Base-by-base conservation (phyloP, 2,329 filamentous ascomycete genomes). In the Cladorrhinum sp. region DNA sequence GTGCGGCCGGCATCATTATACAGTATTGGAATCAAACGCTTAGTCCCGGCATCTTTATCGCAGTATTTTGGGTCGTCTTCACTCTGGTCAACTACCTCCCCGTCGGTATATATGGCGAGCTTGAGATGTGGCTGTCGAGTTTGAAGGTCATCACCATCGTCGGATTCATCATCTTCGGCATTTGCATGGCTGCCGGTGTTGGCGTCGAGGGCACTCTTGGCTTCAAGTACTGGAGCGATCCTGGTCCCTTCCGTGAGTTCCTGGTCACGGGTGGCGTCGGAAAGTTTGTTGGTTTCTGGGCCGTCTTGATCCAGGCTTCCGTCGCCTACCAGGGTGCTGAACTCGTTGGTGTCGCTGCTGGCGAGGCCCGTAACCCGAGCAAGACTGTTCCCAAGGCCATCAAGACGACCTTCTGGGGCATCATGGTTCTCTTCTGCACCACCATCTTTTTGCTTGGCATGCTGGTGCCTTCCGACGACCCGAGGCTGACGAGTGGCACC, bases 61-160 rank as follows among this genome's bases (percentile, higher is more conserved):
- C 81, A 41, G 77, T 92, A 58, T 92, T 92, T 75, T 91, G 88
- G 83, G 80, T 86, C 29, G 71, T 89, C 32, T 88, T 93, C 69
- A 88, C 86, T 0, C 77, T 78, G 1, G 71, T 88, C 69, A 92
- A 93, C 74, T 85, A 90, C 70, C 72, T 92, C 36, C 88, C 89
- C 1, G 85, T 93, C 50, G 82, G 83, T 55, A 85, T 85, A 65
- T 93, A 91, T 66, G 90, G 89, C 41, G 88, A 93, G 70, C 78
- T 91, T 25, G 91, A 93, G 72, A 91, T 92, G 75, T 92, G 87
- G 83, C 86, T 93, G 67, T 86, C 88, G 5, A 84, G 80, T 60
- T 85, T 93, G 78, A 93, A 93, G 74, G 88, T 93, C 59, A 68
- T 92, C 54, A 90, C 89, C 25, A 84, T 92, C 41, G 57, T 90